Evolutionary conservation across 139 green algal genomes (phyloP).

Genomic region (Pleodorina starrii): DNA sequence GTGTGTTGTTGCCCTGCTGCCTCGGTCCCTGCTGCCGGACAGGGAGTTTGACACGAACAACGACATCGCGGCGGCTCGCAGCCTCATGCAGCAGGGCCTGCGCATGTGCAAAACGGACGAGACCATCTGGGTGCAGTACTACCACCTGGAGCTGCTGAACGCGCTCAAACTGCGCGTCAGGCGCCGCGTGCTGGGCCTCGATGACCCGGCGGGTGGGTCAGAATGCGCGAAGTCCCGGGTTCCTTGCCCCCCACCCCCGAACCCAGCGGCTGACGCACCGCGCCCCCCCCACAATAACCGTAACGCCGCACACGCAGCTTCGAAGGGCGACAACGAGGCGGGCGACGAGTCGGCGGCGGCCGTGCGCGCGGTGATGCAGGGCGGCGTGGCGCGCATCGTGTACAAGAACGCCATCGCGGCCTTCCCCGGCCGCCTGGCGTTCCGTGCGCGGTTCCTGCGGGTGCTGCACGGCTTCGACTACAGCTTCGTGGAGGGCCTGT

Average conservation of each 20-base stretch:
- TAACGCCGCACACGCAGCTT: no score
- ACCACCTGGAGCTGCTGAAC: constrained; percentile 71
- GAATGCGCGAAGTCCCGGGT: no score
- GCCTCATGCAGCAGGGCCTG: constrained; percentile 95
- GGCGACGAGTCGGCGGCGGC: constrained; percentile 63
- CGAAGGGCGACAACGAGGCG: not conserved
- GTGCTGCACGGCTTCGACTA: constrained; percentile 70
- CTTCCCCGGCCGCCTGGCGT: constrained; percentile 60
- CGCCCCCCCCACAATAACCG: no score
- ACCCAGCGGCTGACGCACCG: no score
- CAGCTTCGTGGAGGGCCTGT: constrained; percentile 63
- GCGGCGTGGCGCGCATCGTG: constrained; percentile 75
- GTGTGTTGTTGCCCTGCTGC: no score
- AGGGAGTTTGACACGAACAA: constrained; percentile 89
- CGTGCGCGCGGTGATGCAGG: constrained; percentile 73
- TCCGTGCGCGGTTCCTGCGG: constrained; percentile 70
- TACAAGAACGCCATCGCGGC: constrained; percentile 66
- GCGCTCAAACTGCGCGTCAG: constrained; percentile 84
- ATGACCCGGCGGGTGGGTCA: constrained; percentile 25
- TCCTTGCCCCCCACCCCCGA: no score
- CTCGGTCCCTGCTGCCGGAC: no score
- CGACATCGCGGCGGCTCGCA: constrained; percentile 84
- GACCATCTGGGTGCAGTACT: constrained; percentile 93
- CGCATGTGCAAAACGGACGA: constrained; percentile 78
- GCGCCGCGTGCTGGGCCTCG: constrained; percentile 82